Base-by-base conservation (phyloP, 192 early-diverging fungal species). In the Coemansia interrupta region DNA sequence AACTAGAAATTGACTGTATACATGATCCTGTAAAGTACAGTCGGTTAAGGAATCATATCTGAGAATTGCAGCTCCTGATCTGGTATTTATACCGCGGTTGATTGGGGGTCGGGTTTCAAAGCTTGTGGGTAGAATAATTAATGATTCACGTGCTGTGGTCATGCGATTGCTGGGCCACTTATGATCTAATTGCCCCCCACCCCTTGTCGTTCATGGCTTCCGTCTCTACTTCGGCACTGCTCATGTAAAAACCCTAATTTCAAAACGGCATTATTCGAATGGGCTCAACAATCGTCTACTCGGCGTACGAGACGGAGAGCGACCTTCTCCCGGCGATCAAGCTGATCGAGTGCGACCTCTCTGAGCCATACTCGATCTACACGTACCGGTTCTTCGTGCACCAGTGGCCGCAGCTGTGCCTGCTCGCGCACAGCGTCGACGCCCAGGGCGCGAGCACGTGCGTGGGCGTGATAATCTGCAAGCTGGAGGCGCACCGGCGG, bases 341-440 rank as follows among this genome's bases (percentile, higher is more conserved):
- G 10, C 80, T 98, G 41, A 93, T 98, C 30, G 92, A 95, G 54
- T 85, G 86, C n/a, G 94, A 96, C 62, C 84, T 98, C 12, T 95
- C 94, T 4, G 96, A 98, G 60, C 94, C 96, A 2, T 98, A 98
- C 66, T 90, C 94, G 8, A 87, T 98, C 42, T 98, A 94, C 68
- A 97, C 96, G 1, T 98, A 97, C 73, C 87, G 96, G 29, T 98
- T 92, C 65, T 98, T 98, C 63, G 83, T 98, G 4, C 87, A 92
- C 53, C 88, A 89, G 38, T 95, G 92, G 92, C 94, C 94, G 7
- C 69, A 88, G 26, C 89, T 95, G 6, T 94, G 89, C 46, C 89
- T 93, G 53, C 77, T 95, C 1, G 84, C 85, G 40, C 85, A 86
- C 61, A 24, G 20, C 23, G 47, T 24, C 13, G 47, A 23, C 19